These are phyloP conservation scores for Curvularia lunata DNA, from an alignment of 2,329 filamentous ascomycete species.

Conservation along the genomic window DNA sequence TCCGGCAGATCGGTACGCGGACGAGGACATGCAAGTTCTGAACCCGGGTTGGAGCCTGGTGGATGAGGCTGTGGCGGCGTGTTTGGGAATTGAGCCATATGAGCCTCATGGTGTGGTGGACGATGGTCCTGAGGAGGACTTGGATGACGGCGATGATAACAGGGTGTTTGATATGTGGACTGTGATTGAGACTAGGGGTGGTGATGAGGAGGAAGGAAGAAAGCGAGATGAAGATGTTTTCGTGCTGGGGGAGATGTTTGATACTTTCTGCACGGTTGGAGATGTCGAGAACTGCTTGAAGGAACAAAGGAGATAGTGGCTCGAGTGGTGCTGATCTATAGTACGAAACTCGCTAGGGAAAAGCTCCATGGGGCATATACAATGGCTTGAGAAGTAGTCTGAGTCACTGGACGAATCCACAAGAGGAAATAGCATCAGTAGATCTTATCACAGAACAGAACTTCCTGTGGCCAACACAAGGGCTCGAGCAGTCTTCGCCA, in stretches of 20 bases:
- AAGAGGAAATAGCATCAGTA: no score
- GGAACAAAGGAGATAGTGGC: no score
- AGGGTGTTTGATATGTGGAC: constrained; percentile 28
- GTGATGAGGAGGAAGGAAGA: neutral
- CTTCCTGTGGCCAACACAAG: no score
- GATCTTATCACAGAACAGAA: no score
- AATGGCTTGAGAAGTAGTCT: no score
- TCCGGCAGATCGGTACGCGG: constrained; percentile 11
- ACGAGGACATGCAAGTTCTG: constrained; percentile 13
- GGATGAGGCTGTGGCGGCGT: constrained; percentile 29
- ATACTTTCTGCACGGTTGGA: neutral
- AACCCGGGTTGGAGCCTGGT: constrained; percentile 14
- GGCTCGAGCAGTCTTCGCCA: no score
- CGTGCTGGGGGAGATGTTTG: constrained; percentile 19
- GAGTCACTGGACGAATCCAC: no score
- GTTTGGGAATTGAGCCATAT: constrained; percentile 22
- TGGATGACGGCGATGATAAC: neutral
- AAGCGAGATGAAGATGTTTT: neutral
- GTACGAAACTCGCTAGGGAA: no score
- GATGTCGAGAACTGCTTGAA: neutral
- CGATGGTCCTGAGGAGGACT: neutral
- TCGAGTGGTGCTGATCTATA: no score
- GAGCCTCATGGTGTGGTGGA: constrained; percentile 2
- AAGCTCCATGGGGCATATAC: no score
- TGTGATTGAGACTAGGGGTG: constrained; percentile 10